These are phyloP conservation scores for Closterium sp. DNA, from an alignment of 139 green algal genomes.

Conservation along the genomic window DNA sequence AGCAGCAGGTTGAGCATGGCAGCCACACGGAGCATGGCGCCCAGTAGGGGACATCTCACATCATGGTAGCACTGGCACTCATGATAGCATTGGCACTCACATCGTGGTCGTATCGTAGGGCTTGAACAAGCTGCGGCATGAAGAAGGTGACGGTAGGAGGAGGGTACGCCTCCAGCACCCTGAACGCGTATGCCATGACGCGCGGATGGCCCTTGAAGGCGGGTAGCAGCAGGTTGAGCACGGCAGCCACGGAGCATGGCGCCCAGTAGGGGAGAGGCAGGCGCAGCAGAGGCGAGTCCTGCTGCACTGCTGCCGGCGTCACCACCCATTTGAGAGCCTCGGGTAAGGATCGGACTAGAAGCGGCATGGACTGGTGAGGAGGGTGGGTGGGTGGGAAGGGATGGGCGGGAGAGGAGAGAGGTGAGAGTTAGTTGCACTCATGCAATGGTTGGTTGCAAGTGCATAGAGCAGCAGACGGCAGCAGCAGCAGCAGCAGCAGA, in stretches of 20 bases:
- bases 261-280: slow-evolving; percentile 45
- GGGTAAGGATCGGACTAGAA: not conserved
- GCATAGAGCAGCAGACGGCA: too few species aligned
- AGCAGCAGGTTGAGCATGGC: slow-evolving; percentile 25
- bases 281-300: slow-evolving; percentile 27
- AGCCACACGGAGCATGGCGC: slow-evolving; percentile 50
- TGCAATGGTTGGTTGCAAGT: too few species aligned
- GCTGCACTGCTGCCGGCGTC: slow-evolving; percentile 2
- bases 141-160: slow-evolving; percentile 60
- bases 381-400: too few species aligned
- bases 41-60: too few species aligned
- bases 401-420: too few species aligned
- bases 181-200: slow-evolving; percentile 51
- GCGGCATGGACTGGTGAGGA: not conserved
- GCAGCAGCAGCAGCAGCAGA: too few species aligned
- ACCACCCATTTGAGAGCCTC: slow-evolving; percentile 42
- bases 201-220: slow-evolving; percentile 29
- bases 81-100: slow-evolving; percentile 3
- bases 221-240: slow-evolving; percentile 38
- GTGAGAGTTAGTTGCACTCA: too few species aligned
- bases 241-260: slow-evolving; percentile 47
- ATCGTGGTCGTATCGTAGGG: slow-evolving; percentile 57
- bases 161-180: slow-evolving; percentile 48
- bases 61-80: not conserved
- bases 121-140: slow-evolving; percentile 91